A percentile compares a stretch with the other conserved stretches of the same genome.
These are phyloP conservation scores for Davidsoniella virescens DNA, from an alignment of 2,329 filamentous ascomycete genomes.

Conservation along the genomic window DNA sequence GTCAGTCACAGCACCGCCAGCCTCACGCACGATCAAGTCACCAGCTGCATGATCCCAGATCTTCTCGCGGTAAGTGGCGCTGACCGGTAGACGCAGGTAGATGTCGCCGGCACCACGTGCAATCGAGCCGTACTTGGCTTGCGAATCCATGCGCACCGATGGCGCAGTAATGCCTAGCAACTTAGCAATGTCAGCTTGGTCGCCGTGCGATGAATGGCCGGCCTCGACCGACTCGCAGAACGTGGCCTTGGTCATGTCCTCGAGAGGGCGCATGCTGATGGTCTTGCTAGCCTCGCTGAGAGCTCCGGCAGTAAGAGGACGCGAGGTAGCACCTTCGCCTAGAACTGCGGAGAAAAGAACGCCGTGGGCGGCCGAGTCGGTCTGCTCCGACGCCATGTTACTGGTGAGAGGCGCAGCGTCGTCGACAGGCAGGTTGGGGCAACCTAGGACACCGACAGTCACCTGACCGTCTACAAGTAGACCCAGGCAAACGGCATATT, in stretches of 20 bases:
- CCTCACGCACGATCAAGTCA: constrained; percentile 84
- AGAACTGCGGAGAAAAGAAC: constrained; percentile 76
- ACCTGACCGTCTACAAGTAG: constrained; percentile 88
- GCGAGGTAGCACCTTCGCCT: constrained; percentile 65
- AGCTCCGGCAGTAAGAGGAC: constrained; percentile 45
- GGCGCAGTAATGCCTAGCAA: constrained; percentile 74
- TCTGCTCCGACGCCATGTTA: constrained; percentile 43
- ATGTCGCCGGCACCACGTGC: constrained; percentile 87
- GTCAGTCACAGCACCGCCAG: constrained; percentile 83
- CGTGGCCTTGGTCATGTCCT: constrained; percentile 61
- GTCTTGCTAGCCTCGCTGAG: constrained; percentile 36
- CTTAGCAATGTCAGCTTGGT: constrained; percentile 57
- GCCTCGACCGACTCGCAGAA: constrained; percentile 97
- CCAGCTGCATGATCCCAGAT: constrained; percentile 99
- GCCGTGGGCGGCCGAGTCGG: constrained; percentile 55
- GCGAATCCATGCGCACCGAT: constrained; percentile 93
- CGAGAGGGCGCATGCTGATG: constrained; percentile 51
- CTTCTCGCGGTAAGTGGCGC: constrained; percentile 87
- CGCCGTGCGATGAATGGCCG: constrained; percentile 75
- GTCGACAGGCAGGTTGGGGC: constrained; percentile 85
- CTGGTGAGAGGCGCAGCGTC: constrained; percentile 52
- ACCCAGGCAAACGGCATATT: constrained; percentile 90
- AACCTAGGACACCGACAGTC: constrained; percentile 85
- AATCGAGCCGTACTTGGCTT: constrained; percentile 95
- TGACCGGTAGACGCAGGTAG: constrained; percentile 77